These are phyloP conservation scores for Penicillium odoratum DNA, from an alignment of 495 filamentous ascomycete genomes.

Conservation along the genomic window DNA sequence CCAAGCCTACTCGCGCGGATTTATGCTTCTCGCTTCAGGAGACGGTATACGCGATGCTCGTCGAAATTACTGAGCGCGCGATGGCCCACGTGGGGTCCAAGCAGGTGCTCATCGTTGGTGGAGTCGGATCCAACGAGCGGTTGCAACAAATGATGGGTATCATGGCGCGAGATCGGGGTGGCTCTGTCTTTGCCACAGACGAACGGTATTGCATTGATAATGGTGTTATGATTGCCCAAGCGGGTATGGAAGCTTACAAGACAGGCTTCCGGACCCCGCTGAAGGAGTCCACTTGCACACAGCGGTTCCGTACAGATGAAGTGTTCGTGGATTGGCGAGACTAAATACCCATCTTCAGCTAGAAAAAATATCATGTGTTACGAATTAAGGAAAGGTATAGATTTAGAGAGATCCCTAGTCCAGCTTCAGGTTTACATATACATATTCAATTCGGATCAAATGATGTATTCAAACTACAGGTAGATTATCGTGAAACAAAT, in stretches of 20 bases:
- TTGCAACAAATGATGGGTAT: slow-evolving; percentile 97
- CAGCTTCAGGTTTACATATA: not conserved
- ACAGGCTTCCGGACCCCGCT: slow-evolving; percentile 74
- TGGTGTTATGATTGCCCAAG: slow-evolving; percentile 99
- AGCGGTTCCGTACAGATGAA: slow-evolving; percentile 93
- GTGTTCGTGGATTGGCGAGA: slow-evolving; percentile 91
- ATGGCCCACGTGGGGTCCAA: slow-evolving; percentile 95
- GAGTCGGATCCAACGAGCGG: slow-evolving; percentile 97
- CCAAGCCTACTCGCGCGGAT: slow-evolving; percentile 72
- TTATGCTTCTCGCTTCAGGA: slow-evolving; percentile 95
- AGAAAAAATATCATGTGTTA: slow-evolving; percentile 23
- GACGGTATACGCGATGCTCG: slow-evolving; percentile 92
- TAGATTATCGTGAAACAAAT: slow-evolving; percentile 4
- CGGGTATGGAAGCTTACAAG: slow-evolving; percentile 79
- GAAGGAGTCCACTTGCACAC: slow-evolving; percentile 85
- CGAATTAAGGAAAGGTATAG: slow-evolving; percentile 11
- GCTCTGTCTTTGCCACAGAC: slow-evolving; percentile 91
- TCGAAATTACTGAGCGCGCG: slow-evolving; percentile 96
- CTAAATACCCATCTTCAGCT: slow-evolving; percentile 14
- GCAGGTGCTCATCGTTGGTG: slow-evolving; percentile 92
- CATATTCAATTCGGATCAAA: not conserved
- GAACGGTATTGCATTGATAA: slow-evolving; percentile 99
- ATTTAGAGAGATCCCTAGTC: not conserved
- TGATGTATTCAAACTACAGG: not conserved
- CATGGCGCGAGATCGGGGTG: slow-evolving; percentile 90